Evolutionary conservation across 2,329 filamentous ascomycete genomes (phyloP).

Genomic region (Rutstroemia sp.): DNA sequence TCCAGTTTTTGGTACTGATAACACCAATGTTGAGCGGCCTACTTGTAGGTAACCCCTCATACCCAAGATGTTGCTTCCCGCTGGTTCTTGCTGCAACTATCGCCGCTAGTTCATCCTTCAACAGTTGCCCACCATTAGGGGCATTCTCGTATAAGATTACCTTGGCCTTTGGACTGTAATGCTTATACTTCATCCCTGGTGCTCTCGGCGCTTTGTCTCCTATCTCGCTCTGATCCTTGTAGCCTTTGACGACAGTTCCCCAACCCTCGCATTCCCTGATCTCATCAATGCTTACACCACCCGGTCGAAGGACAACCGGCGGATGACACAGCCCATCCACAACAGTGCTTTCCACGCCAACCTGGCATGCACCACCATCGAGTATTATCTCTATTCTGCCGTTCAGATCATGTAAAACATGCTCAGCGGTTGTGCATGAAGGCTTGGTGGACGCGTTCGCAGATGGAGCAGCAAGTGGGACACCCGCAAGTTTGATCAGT

Average conservation of each 20-base stretch:
- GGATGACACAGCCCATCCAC: constrained; percentile 82
- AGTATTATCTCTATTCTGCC: constrained; percentile 81
- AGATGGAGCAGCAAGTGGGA: constrained; percentile 82
- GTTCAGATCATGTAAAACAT: constrained; percentile 78
- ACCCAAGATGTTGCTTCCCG: constrained; percentile 8
- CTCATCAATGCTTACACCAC: constrained; percentile 78
- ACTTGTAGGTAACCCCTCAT: neutral
- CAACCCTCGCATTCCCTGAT: constrained; percentile 69
- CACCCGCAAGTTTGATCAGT: constrained; percentile 71
- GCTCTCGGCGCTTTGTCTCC: constrained; percentile 66
- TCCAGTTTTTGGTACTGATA: constrained; percentile 18
- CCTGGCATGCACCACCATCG: constrained; percentile 77
- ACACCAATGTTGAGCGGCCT: constrained; percentile 29
- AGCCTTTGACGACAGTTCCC: constrained; percentile 70
- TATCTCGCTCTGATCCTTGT: constrained; percentile 66
- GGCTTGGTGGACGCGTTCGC: constrained; percentile 93
- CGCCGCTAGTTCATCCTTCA: neutral
- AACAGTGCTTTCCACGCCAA: constrained; percentile 95
- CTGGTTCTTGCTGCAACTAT: constrained; percentile 10
- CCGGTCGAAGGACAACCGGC: constrained; percentile 76
- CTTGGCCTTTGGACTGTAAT: constrained; percentile 85
- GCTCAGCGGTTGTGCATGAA: constrained; percentile 81
- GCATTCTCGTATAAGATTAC: constrained; percentile 72
- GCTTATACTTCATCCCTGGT: constrained; percentile 98
- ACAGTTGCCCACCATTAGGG: neutral